phyloP scores from a whole-genome alignment of 805 yeast species.

The Yamadazyma philogaea region DNA sequence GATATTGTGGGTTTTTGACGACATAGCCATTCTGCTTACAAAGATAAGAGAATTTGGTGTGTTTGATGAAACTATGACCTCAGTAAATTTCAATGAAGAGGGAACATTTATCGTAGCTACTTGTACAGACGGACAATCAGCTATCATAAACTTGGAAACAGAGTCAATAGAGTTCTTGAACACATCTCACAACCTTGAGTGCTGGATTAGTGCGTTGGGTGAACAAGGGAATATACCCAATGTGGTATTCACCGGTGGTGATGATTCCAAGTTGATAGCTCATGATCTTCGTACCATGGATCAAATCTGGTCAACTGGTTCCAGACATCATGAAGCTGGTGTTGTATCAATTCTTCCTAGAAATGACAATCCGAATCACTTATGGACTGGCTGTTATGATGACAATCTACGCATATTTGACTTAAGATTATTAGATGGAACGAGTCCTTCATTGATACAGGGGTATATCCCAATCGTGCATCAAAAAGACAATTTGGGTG shows the following conservation, averaged over 20 bases:
- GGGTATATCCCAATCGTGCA: constrained; percentile 53
- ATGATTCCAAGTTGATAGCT: constrained; percentile 72
- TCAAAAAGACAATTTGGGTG: constrained; percentile 58
- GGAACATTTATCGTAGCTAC: constrained; percentile 39
- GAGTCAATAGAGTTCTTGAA: constrained; percentile 21
- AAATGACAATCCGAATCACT: constrained; percentile 36
- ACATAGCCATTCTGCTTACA: background rate
- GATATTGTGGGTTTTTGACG: constrained; percentile 51
- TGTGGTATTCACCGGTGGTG: constrained; percentile 85
- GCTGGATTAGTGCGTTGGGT: constrained; percentile 85
- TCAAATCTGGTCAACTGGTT: constrained; percentile 33
- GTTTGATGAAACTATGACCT: constrained; percentile 45
- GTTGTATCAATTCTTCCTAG: constrained; percentile 72
- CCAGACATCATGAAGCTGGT: constrained; percentile 82
- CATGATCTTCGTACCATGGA: constrained; percentile 56
- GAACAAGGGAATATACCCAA: constrained; percentile 47
- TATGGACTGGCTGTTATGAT: constrained; percentile 93
- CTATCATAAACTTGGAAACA: constrained; percentile 33
- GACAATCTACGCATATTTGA: constrained; percentile 72
- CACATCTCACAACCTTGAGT: constrained; percentile 65
- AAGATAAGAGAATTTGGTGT: constrained; percentile 1
- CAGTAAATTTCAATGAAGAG: constrained; percentile 34
- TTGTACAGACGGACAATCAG: constrained; percentile 63
- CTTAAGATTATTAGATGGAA: constrained; percentile 49
- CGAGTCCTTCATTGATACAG: constrained; percentile 32